phyloP scores from a whole-genome alignment of 2,329 filamentous ascomycete genomes.

The Claviceps sp. region DNA sequence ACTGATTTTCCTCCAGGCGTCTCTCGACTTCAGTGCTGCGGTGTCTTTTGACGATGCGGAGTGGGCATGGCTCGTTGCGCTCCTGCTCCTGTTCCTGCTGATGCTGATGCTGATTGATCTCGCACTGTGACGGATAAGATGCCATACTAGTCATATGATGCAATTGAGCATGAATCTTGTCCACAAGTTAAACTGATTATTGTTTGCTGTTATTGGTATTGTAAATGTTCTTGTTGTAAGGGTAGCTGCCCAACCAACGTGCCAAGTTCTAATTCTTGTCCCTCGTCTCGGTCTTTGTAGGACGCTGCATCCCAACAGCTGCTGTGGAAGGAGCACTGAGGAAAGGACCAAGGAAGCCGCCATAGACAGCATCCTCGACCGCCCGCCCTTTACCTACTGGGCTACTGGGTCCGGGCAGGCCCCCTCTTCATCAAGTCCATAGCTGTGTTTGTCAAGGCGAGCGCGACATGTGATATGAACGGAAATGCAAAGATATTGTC shows the following conservation, averaged over 20 bases:
- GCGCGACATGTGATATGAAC: not conserved
- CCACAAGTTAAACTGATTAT: not conserved
- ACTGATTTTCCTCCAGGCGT: not conserved
- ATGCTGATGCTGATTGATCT: not conserved
- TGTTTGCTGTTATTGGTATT: not conserved
- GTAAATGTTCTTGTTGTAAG: not conserved
- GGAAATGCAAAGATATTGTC: not conserved
- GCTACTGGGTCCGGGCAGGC: not conserved
- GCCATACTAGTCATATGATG: conserved; percentile 19
- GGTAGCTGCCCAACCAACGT: not conserved
- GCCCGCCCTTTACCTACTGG: no score
- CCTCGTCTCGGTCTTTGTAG: not conserved
- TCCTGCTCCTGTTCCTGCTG: not conserved
- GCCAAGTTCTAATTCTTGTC: not conserved
- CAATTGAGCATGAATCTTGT: not conserved
- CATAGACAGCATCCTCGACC: not conserved
- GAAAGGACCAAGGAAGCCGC: not conserved
- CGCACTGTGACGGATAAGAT: conserved; percentile 9
- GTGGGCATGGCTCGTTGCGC: conserved; percentile 27
- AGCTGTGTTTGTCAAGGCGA: not conserved
- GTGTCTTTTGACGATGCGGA: conserved; percentile 34
- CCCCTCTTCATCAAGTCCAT: not conserved
- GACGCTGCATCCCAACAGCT: not conserved
- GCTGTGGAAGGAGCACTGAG: conserved; percentile 3
- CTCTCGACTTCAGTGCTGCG: not conserved